Percentiles rank a stretch among this genome's conserved stretches.
Conservation (phyloP, 2,329 filamentous ascomycete species). For the Metarhizium robertsii region DNA sequence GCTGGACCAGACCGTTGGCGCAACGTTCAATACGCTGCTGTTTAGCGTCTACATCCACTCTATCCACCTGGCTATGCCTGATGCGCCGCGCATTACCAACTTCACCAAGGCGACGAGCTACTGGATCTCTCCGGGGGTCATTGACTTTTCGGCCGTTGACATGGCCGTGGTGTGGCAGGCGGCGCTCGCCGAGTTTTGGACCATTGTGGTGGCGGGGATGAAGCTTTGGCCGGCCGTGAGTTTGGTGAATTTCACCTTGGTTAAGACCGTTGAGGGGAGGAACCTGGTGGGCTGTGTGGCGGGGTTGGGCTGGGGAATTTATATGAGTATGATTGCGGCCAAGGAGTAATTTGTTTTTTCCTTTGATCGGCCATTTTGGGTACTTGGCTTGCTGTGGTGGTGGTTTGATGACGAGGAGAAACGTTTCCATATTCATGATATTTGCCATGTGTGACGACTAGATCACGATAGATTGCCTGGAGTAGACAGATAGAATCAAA, state of each 20-base stretch:
- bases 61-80: constrained; percentile 39
- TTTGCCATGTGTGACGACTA: not conserved
- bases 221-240: constrained; percentile 62
- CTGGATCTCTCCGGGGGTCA: constrained; percentile 27
- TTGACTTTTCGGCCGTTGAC: constrained; percentile 37
- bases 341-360: not conserved
- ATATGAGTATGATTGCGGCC: constrained; percentile 54
- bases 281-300: constrained; percentile 64
- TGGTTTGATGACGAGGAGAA: not conserved
- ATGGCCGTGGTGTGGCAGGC: constrained; percentile 33
- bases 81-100: constrained; percentile 27
- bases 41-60: constrained; percentile 53
- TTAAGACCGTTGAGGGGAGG: constrained; percentile 62
- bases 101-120: constrained; percentile 24
- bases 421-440: not conserved
- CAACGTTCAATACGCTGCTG: constrained; percentile 53
- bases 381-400: not conserved
- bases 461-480: not conserved
- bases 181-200: constrained; percentile 48
- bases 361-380: no score
- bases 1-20: constrained; percentile 61
- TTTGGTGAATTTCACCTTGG: constrained; percentile 56
- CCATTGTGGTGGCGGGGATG: constrained; percentile 59
- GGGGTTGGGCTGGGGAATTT: constrained; percentile 66
- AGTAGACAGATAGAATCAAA: not conserved